Conservation (phyloP, 345 rosid genomes). For the Garcia nutans region DNA sequence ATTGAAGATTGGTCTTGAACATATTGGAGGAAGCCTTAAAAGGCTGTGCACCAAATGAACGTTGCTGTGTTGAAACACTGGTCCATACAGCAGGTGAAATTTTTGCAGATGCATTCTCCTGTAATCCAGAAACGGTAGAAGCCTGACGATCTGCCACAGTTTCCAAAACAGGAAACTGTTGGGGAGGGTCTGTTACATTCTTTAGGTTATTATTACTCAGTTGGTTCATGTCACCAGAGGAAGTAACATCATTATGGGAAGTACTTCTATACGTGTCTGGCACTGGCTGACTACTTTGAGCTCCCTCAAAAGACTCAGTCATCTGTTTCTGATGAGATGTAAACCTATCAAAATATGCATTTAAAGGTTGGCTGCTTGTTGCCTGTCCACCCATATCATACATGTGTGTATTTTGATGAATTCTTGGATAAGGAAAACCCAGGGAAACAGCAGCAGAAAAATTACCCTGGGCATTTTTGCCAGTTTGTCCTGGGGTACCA, state of each 20-base stretch:
- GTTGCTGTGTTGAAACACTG: constrained; percentile 41
- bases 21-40: constrained; percentile 33
- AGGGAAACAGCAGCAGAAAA: constrained; percentile 34
- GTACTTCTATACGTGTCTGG: constrained; percentile 24
- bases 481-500: constrained; percentile 37
- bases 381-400: constrained; percentile 37
- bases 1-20: constrained; percentile 33
- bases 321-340: constrained; percentile 37
- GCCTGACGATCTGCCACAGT: constrained; percentile 43
- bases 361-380: constrained; percentile 29
- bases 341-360: constrained; percentile 39
- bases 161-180: constrained; percentile 49
- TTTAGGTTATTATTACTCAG: constrained; percentile 31
- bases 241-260: constrained; percentile 26
- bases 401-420: constrained; percentile 43
- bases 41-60: constrained; percentile 39
- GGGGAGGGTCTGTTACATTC: constrained; percentile 35
- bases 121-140: constrained; percentile 37
- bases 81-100: constrained; percentile 39
- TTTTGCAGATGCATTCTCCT: constrained; percentile 40
- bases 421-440: constrained; percentile 50
- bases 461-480: constrained; percentile 28
- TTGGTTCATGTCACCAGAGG: constrained; percentile 40
- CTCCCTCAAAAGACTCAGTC: constrained; percentile 43
- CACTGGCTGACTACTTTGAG: constrained; percentile 40